Evolutionary conservation across 164 flowering plant species (phyloP), one percentile per base, ranked within the genome.

Genomic region (Chloranthus sessilifolius): DNA sequence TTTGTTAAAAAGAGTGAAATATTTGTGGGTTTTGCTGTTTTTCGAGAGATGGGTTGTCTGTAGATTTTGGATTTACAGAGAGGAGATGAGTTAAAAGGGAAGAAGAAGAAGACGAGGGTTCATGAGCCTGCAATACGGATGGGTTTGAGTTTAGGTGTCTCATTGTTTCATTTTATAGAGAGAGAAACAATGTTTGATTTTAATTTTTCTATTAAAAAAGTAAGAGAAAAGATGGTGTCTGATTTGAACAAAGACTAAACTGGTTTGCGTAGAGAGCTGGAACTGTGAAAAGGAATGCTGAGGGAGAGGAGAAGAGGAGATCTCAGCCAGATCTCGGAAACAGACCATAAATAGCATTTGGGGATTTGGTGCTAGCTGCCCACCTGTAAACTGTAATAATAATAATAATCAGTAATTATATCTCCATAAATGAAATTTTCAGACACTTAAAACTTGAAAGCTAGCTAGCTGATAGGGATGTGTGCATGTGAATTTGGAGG

Each of bases 401-500:
- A 7, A 24, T 20, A 31, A 15, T 49, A 34, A 21, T 3, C 26
- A 47, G 36, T 12, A 28, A 44, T 48, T 42, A 4, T 19, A 14
- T 40, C 49, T 25, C 9, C 33, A 48, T 31, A 30, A 21, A 30
- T 42, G 23, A 25, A 23, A 2, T 3, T 23, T 42, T 30, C 21
- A 35, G 30, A 31, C 5, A n/a, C n/a, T n/a, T n/a, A n/a, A n/a
- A n/a, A n/a, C 16, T n/a, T 5, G 7, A 20, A 36, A 15, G 7
- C 17, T 10, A 23, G 24, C n/a, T 35, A n/a, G n/a, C 5, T 55
- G 67, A 58, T 49, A 28, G 59, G 54, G 67, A 62, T 67, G 54
- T 58, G 41, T 63, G 62, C 68, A 63, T 63, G 68, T 60, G 50
- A 38, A 36, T 25, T 52, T 52, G 35, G 59, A 41, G 53, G 7